Evolutionary conservation across 2,329 filamentous ascomycete genomes (phyloP).

Genomic region (Neurospora crassa): DNA sequence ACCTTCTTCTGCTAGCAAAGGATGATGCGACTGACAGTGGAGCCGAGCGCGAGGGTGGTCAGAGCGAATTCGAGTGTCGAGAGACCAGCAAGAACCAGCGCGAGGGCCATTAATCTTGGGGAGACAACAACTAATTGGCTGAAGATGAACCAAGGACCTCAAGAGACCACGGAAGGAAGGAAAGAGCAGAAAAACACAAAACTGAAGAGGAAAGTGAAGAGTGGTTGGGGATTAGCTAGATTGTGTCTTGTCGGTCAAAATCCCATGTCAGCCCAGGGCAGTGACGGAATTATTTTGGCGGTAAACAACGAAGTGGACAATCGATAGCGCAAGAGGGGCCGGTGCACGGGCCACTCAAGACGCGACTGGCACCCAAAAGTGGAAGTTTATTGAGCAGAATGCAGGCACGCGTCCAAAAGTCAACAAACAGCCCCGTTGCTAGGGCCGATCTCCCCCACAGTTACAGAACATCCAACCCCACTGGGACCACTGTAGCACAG

Average conservation of each 20-base stretch:
- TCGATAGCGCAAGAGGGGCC: background rate
- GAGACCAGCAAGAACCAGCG: background rate
- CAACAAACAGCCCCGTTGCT: conserved; percentile 29
- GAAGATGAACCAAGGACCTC: too few relatives aligned
- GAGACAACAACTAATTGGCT: too few relatives aligned
- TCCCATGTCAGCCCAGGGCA: background rate
- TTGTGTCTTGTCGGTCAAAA: background rate
- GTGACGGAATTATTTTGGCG: background rate
- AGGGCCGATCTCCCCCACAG: conserved; percentile 15
- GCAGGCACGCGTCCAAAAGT: conserved; percentile 14
- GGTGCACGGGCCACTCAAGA: conserved; percentile 10
- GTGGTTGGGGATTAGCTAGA: background rate
- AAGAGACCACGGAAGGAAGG: background rate
- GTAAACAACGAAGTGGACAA: background rate
- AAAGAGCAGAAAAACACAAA: background rate
- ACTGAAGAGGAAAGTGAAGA: background rate
- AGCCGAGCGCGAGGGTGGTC: conserved; percentile 4
- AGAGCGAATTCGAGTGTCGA: background rate
- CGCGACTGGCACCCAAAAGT: conserved; percentile 6
- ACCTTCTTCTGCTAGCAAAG: background rate
- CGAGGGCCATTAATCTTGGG: background rate
- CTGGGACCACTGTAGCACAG: conserved; percentile 1
- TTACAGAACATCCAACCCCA: background rate
- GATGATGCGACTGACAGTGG: conserved; percentile 7
- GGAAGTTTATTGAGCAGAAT: background rate